Evolutionary conservation across 306 rosid genomes (phyloP).

Genomic region (Medicago ruthenica): DNA sequence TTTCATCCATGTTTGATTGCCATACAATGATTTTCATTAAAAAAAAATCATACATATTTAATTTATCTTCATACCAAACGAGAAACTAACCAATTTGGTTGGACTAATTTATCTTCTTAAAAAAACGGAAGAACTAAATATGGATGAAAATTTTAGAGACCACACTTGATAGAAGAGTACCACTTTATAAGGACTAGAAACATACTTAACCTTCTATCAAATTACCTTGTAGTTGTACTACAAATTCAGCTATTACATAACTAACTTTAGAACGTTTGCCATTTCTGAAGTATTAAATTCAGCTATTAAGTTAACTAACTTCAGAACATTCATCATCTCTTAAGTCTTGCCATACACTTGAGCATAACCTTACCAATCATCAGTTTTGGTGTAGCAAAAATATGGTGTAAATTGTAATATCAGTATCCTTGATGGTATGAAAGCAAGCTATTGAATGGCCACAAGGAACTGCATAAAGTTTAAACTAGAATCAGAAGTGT

Average conservation of each 20-base stretch:
- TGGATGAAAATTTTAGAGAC: no score
- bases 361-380: background rate
- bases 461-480: background rate
- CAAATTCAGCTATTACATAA: background rate
- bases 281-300: background rate
- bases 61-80: no score
- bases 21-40: no score
- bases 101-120: no score
- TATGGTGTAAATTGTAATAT: background rate
- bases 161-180: background rate
- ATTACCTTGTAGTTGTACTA: background rate
- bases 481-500: background rate
- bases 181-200: background rate
- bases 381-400: background rate
- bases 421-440: background rate
- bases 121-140: no score
- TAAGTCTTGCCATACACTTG: background rate
- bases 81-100: no score
- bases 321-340: background rate
- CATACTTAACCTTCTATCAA: background rate
- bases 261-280: background rate
- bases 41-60: no score
- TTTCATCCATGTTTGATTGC: no score
- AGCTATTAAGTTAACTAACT: no score
- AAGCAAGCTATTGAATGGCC: background rate